Evolutionary conservation across 352 stramenopile genomes (phyloP).

Genomic region (Phytopythium kandeliae): DNA sequence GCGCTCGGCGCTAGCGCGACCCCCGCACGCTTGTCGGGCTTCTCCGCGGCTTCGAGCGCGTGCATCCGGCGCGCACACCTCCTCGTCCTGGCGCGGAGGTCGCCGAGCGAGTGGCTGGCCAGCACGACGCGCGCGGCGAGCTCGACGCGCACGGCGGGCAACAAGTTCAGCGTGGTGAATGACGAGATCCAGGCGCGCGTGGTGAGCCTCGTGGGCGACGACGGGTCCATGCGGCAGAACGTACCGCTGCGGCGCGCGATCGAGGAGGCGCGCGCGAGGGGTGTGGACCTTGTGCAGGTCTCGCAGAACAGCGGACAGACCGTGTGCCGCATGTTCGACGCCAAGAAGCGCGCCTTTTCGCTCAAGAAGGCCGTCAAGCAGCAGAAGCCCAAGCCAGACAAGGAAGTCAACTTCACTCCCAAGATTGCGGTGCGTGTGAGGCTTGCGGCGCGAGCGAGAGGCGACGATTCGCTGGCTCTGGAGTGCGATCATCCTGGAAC

Average conservation of each 20-base stretch:
- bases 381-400: slow-evolving; percentile 62
- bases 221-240: slow-evolving; percentile 38
- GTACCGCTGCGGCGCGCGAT: slow-evolving; percentile 51
- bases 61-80: background rate
- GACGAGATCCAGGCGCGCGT: slow-evolving; percentile 43
- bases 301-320: slow-evolving; percentile 27
- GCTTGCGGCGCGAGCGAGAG: background rate
- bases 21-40: background rate
- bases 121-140: slow-evolving; percentile 7
- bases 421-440: slow-evolving; percentile 59
- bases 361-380: slow-evolving; percentile 64
- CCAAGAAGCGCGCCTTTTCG: slow-evolving; percentile 66
- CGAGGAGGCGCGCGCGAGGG: slow-evolving; percentile 31
- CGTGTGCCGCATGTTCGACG: slow-evolving; percentile 67
- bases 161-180: slow-evolving; percentile 57
- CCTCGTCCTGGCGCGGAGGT: background rate
- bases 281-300: slow-evolving; percentile 76
- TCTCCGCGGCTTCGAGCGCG: background rate
- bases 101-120: background rate
- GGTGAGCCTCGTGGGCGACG: slow-evolving; percentile 52
- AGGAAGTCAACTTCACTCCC: slow-evolving; percentile 59
- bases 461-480: background rate
- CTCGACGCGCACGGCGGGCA: slow-evolving; percentile 25
- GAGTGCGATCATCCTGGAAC: too few relatives aligned
- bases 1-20: background rate